phyloP scores from a whole-genome alignment of 352 stramenopile genomes.

The Phytopythium litorale region DNA sequence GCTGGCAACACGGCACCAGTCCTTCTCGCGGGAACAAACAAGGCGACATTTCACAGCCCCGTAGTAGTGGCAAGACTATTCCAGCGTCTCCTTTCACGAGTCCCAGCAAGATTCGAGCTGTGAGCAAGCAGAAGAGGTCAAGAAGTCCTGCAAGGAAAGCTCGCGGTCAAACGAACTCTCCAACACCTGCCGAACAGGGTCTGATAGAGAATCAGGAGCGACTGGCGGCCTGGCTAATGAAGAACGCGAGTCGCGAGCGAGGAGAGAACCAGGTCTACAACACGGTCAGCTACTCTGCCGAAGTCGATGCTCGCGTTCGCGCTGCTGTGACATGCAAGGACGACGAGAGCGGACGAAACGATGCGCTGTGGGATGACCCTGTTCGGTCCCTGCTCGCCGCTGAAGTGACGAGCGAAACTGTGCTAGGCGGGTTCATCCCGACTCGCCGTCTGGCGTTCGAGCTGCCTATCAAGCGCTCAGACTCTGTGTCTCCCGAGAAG shows the following conservation, averaged over 20 bases:
- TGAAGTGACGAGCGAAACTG: constrained; percentile 52
- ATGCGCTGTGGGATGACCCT: constrained; percentile 36
- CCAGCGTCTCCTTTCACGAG: no score
- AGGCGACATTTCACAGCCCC: neutral
- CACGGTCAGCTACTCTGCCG: constrained; percentile 20
- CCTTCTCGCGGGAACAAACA: neutral
- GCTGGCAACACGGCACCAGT: neutral
- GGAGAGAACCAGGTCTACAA: neutral
- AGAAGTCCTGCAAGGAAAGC: neutral
- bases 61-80: neutral
- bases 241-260: constrained; percentile 18
- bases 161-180: neutral
- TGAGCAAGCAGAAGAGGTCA: neutral
- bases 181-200: neutral
- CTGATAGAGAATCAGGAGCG: constrained; percentile 1
- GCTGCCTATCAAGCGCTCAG: neutral
- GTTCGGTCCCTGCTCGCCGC: constrained; percentile 45
- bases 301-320: constrained; percentile 34
- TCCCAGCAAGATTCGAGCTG: neutral
- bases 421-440: constrained; percentile 38
- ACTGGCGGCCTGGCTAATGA: constrained; percentile 10
- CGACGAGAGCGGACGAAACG: constrained; percentile 5
- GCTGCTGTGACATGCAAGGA: constrained; percentile 13
- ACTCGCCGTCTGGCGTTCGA: constrained; percentile 32
- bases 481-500: neutral